Evolutionary conservation across 768 basidiomycete species (phyloP).

Genomic region (Hemileccinum rubropunctum): DNA sequence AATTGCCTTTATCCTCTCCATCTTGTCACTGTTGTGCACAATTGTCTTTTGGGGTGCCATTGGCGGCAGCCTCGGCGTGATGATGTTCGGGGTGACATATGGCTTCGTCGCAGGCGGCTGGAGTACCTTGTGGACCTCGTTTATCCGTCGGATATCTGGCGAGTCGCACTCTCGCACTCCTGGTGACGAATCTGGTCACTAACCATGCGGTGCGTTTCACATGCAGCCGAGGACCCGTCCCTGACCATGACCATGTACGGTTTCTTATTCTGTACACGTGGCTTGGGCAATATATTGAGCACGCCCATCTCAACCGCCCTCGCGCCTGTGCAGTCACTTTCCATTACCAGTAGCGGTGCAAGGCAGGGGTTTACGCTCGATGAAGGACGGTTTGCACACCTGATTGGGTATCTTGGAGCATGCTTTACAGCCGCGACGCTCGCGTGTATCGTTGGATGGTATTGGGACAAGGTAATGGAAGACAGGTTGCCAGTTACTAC

Average conservation of each 20-base stretch:
- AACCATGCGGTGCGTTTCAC: background rate
- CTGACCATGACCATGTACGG: slow-evolving; percentile 2
- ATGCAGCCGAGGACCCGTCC: background rate
- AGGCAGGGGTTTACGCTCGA: background rate
- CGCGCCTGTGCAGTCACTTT: background rate
- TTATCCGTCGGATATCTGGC: background rate
- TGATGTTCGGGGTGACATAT: background rate
- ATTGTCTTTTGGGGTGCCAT: slow-evolving; percentile 1
- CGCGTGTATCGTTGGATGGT: background rate
- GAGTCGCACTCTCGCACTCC: background rate
- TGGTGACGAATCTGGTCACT: background rate
- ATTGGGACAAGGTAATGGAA: background rate
- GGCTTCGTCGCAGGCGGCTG: slow-evolving; percentile 1
- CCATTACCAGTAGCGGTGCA: background rate
- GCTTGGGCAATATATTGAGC: background rate
- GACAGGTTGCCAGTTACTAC: no score
- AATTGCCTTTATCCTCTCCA: background rate
- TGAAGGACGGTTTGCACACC: background rate
- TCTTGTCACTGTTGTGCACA: background rate
- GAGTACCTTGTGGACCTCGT: slow-evolving; percentile 2
- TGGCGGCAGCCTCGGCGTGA: background rate
- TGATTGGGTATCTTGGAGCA: background rate
- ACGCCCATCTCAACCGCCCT: background rate
- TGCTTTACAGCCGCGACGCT: background rate
- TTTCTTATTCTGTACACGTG: background rate